Evolutionary conservation across 768 basidiomycete genomes (phyloP), one percentile per base, ranked within the genome.

Genomic region (Rhizopogon vulgaris): DNA sequence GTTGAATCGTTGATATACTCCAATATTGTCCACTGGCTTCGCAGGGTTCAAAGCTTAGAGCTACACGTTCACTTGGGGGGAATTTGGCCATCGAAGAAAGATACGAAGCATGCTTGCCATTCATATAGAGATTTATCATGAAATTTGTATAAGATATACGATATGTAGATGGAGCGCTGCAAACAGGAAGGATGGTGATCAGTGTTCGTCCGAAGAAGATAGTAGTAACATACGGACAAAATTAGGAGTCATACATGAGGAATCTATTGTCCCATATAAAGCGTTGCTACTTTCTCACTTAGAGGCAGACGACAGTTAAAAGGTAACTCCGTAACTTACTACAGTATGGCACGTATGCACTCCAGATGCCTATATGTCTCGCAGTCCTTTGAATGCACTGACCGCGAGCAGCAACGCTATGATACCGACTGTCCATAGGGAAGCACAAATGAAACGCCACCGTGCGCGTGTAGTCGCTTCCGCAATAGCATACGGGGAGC

Each of bases 361-460:
- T 9, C 12, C 39, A 41, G 22, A 17, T 4, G 41, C 32, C 48
- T n/a, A 59, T 27, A 39, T n/a, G 15, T 43, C 51, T 27, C 34
- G 48, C 32, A 58, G 7, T 38, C 49, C 50, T 52, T 53, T 62
- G 60, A 62, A 55, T 42, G 30, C 61, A 49, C 58, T 58, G 47
- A 70, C 45, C 38, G 69, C 48, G 38, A 69, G 57, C 15, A 69
- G 46, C 18, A 67, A 57, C 17, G 56, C 46, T 30, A 68, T 55
- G 34, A 76, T 62, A 41, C 66, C 58, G 30, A 71, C 42, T 4
- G 69, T 73, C 69, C 74, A 75, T 14, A 70, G 32, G 15, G 70
- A 52, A 5, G 75, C 76, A 49, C 60, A 61, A n/a, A 73, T 52
- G 52, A 79, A 78, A 34, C 78, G 69, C 71, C 71, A 57, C 41